Base-by-base conservation (phyloP, 306 rosid species). In the Rubus idaeus region DNA sequence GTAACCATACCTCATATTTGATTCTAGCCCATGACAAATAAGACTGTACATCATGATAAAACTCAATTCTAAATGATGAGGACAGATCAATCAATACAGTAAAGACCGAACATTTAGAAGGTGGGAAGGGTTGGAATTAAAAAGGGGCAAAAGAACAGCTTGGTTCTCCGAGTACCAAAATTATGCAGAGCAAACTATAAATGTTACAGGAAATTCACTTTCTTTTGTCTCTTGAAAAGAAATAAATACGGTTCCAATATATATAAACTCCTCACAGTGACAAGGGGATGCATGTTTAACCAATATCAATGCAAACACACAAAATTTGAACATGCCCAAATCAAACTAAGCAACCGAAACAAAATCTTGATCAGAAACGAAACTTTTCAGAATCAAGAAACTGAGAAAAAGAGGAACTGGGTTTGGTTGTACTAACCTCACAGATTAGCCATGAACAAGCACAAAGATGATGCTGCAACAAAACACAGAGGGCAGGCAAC, bases 361-460 rank as follows among this genome's bases (percentile, higher is more conserved):
- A 41, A 63, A 72, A 51, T 23, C 26, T 71, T 17, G 58, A 77
- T 9, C 44, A 68, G 8, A 44, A 42, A 14, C 35, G 16, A 77
- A 67, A 42, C 46, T 42, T 5, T 42, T 42, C 26, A 61, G 72
- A 51, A 58, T 16, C 13, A 23, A 70, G 18, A 61, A 57, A 49
- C 52, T 9, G 50, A 58, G 55, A 14, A 50, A 53, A 51, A 63
- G 13, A 23, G 10, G 62, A 74, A 69, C 10, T 63, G 75, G 75
- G 68, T 65, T 64, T 47, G 55, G 70, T 8, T 46, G 2, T 10
- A 62, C 85, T 44, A 46, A 76, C 87, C 82, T 80, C 74, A 84
- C 44, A 37, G 78, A 76, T 49, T 55, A 56, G 51, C 65, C 77
- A 61, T 49, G 9, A 35, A 35, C 35, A 49, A 9, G 56, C 23